A percentile compares a stretch with the other conserved stretches of the same genome.
Evolutionary conservation across 176 grass and related monocot genomes (phyloP).

Genomic region (Echinochloa phyllopogon): DNA sequence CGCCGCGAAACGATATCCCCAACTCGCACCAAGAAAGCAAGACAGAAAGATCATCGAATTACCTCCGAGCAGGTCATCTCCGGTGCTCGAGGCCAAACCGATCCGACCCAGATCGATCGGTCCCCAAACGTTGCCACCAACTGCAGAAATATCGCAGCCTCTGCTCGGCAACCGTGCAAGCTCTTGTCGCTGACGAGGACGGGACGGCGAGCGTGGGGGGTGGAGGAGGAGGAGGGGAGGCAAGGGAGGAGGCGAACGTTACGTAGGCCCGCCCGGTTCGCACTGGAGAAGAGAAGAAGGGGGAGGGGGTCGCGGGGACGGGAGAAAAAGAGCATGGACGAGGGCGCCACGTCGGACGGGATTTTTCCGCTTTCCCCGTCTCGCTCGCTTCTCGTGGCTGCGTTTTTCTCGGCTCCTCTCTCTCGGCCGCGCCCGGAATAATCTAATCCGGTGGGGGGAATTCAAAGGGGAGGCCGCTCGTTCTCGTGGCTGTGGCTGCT

Average conservation of each 20-base stretch:
- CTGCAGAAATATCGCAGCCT: not conserved
- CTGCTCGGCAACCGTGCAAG: not conserved
- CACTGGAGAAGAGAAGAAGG: not conserved
- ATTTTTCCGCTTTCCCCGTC: conserved; percentile 46
- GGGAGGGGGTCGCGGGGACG: not conserved
- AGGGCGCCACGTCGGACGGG: conserved; percentile 70
- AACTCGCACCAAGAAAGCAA: not conserved
- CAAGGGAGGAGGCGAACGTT: conserved; percentile 6
- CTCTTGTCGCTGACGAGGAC: conserved; percentile 2
- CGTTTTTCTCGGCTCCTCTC: conserved; percentile 7
- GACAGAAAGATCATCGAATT: not conserved
- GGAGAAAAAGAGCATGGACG: conserved; percentile 59
- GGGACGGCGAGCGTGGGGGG: not conserved
- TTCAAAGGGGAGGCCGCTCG: conserved; percentile 44
- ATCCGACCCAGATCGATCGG: not conserved
- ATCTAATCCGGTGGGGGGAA: conserved; percentile 12
- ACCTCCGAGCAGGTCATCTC: conserved; percentile 39
- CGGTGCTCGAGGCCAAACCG: not conserved
- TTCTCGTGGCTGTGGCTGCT: conserved; percentile 78
- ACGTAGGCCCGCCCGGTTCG: conserved; percentile 28
- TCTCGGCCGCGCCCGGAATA: conserved; percentile 2
- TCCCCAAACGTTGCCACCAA: not conserved
- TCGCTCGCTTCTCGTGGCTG: not conserved
- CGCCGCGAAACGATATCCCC: not conserved
- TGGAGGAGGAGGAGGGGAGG: not conserved